Evolutionary conservation across 306 rosid species (phyloP).

Genomic region (Castanea mollissima): DNA sequence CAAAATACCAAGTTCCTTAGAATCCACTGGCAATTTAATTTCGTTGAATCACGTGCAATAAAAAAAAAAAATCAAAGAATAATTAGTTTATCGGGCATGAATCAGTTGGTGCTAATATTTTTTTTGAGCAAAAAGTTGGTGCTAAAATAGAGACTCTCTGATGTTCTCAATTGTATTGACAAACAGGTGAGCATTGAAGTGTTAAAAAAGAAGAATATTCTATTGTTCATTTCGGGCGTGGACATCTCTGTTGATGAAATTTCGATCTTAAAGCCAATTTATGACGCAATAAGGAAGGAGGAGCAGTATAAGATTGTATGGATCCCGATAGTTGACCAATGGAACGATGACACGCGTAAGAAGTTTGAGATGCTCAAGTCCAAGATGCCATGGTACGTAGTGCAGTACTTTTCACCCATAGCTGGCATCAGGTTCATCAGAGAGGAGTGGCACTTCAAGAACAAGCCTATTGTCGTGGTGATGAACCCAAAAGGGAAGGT

Average conservation of each 20-base stretch:
- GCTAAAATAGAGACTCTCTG: too few relatives aligned
- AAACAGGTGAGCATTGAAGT: conserved; percentile 10
- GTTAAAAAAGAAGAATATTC: conserved; percentile 3
- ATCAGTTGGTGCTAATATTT: too few relatives aligned
- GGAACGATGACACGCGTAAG: conserved; percentile 9
- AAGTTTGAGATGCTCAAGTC: conserved; percentile 8
- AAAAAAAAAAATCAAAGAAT: too few relatives aligned
- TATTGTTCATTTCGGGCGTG: neutral
- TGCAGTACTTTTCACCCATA: conserved; percentile 10
- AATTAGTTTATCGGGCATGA: too few relatives aligned
- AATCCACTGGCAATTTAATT: too few relatives aligned
- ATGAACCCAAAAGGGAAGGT: conserved; percentile 25
- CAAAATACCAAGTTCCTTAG: too few relatives aligned
- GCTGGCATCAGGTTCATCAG: conserved; percentile 26
- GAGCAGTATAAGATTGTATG: conserved; percentile 35
- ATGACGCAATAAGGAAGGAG: conserved; percentile 18
- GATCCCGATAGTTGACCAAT: conserved; percentile 34
- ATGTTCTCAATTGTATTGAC: neutral
- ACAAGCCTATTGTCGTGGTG: conserved; percentile 35
- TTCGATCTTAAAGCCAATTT: conserved; percentile 5
- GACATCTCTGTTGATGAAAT: conserved; percentile 34
- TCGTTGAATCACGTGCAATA: too few relatives aligned
- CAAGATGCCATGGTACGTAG: conserved; percentile 35
- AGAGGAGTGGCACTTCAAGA: conserved; percentile 37
- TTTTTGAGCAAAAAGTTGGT: too few relatives aligned